Conservation (phyloP, 352 stramenopile genomes). For the Aphanomyces astaci region DNA sequence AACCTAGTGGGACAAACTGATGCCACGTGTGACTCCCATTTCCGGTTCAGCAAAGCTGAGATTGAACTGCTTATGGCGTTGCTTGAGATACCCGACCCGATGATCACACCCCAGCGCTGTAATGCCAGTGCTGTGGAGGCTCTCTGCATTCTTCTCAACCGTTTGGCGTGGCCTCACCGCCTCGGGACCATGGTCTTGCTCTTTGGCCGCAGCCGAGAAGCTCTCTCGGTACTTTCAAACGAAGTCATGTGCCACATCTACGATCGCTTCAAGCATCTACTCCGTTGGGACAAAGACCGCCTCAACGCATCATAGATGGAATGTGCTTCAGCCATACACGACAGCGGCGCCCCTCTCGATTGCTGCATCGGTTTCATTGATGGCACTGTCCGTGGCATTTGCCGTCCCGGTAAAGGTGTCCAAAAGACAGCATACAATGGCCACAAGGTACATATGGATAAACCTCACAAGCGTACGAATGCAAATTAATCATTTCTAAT, state of each 20-base stretch:
- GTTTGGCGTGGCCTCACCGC: background rate
- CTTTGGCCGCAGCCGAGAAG: background rate
- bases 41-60: background rate
- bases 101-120: background rate
- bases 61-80: background rate
- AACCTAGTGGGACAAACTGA: background rate
- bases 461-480: background rate
- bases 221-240: background rate
- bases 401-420: background rate
- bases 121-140: background rate
- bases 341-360: background rate
- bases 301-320: background rate
- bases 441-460: background rate
- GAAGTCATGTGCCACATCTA: background rate
- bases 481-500: no score
- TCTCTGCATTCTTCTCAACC: conserved; percentile 4
- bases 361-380: conserved; percentile 3
- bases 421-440: background rate
- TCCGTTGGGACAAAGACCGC: background rate
- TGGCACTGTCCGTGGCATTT: background rate
- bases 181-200: background rate
- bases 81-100: background rate
- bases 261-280: background rate
- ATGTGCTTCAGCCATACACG: background rate
- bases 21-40: background rate